Conservation (phyloP, 768 basidiomycete species). For the Rubroboletus satanas region DNA sequence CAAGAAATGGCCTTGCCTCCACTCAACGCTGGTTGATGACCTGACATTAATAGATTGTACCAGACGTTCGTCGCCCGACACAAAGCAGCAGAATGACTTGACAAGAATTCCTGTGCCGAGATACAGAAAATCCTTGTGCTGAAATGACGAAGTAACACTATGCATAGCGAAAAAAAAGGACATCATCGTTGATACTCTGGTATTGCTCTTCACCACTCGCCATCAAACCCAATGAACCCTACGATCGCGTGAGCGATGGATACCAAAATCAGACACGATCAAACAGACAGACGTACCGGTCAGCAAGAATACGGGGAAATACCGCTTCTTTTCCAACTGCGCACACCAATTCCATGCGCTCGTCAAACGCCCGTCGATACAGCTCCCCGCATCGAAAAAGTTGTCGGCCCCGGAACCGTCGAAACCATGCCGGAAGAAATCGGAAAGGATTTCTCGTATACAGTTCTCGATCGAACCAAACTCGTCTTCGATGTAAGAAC, state of each 20-base stretch:
- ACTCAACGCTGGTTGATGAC: not conserved
- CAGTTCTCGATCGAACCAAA: constrained; percentile 74
- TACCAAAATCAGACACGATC: too few species aligned
- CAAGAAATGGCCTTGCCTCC: too few species aligned
- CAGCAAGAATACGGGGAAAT: constrained; percentile 74
- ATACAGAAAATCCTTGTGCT: not conserved
- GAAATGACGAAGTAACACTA: not conserved
- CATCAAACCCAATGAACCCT: constrained; percentile 86
- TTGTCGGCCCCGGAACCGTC: constrained; percentile 91
- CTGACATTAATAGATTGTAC: not conserved
- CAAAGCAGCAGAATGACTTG: not conserved
- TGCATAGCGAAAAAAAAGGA: not conserved
- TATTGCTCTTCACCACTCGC: constrained; percentile 59
- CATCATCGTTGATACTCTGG: not conserved
- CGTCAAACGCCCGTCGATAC: constrained; percentile 80
- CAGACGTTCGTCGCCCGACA: not conserved
- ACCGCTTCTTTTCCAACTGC: constrained; percentile 79
- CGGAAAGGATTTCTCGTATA: constrained; percentile 65
- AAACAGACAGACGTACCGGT: constrained; percentile 43
- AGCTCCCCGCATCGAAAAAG: constrained; percentile 84
- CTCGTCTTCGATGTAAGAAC: constrained; percentile 75
- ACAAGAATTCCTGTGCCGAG: not conserved
- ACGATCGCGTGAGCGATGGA: not conserved
- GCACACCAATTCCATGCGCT: constrained; percentile 95
- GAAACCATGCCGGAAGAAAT: constrained; percentile 86